Evolutionary conservation across 2,329 filamentous ascomycete species (phyloP).

Genomic region (Trematosphaeria pertusa): DNA sequence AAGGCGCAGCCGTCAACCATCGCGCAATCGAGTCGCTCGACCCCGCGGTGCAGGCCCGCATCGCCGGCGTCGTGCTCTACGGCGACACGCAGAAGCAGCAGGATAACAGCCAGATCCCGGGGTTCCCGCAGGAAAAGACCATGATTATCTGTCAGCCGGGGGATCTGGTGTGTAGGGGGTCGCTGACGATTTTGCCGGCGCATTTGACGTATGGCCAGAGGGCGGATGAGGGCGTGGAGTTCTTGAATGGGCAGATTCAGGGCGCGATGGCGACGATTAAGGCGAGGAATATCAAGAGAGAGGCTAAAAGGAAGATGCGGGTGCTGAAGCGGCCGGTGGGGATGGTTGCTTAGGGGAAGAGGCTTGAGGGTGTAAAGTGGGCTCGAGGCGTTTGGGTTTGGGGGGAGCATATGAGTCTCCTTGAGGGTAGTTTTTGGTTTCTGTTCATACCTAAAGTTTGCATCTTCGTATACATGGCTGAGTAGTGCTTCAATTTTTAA

Average conservation of each 20-base stretch:
- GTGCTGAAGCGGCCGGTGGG: slow-evolving; percentile 18
- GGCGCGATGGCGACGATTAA: slow-evolving; percentile 35
- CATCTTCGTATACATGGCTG: no score
- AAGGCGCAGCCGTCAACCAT: slow-evolving; percentile 45
- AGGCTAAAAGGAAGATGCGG: slow-evolving; percentile 18
- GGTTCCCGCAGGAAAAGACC: slow-evolving; percentile 52
- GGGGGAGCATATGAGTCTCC: no score
- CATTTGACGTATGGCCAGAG: slow-evolving; percentile 40
- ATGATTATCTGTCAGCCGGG: slow-evolving; percentile 59
- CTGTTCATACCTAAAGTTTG: no score
- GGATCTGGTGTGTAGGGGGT: slow-evolving; percentile 60
- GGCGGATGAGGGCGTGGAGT: slow-evolving; percentile 36
- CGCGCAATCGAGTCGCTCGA: slow-evolving; percentile 40
- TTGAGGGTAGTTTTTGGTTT: no score
- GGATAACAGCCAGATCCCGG: slow-evolving; percentile 49
- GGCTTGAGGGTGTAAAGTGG: no score
- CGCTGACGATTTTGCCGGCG: slow-evolving; percentile 40
- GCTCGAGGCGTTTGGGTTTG: no score
- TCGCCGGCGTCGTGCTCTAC: slow-evolving; percentile 53
- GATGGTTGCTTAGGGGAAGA: slow-evolving; percentile 19
- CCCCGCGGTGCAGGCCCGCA: slow-evolving; percentile 34
- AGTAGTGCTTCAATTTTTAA: no score
- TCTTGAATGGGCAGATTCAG: slow-evolving; percentile 35
- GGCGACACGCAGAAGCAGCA: slow-evolving; percentile 55
- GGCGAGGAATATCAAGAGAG: slow-evolving; percentile 35